Base-by-base conservation (phyloP, 2,329 filamentous ascomycete genomes). In the Blastomyces emzantsi region DNA sequence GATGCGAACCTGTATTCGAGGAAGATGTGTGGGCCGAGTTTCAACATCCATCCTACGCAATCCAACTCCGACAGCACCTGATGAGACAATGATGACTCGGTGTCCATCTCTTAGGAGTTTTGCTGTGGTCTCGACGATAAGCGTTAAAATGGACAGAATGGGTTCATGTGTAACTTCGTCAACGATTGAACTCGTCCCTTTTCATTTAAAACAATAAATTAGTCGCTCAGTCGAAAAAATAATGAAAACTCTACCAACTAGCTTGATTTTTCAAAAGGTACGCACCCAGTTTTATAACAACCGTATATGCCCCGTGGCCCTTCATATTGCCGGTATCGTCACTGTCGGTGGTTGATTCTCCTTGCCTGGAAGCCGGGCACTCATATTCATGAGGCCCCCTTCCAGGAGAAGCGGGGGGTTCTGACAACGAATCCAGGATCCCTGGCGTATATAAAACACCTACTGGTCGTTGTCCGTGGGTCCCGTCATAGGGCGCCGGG, bases 141-240 rank as follows among this genome's bases (percentile, higher is more conserved):
- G 81, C 65, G 90, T 92, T 63, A 99, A 81, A 69, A 92, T 96
- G 4, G 92, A 94, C 49, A 99, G 83, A 45, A 97, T 85, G 3
- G 94, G 94, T 73, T 97, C 90, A 78, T 96, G 94, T 28, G 90
- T 96, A 73, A 87, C 89, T 75, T 99, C 94, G 78, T 97, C 91
- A 68, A 99, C 92, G 69, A 99, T 97, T n/a, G 94, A 97, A 76
- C 92, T 97, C 57, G 94, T 97, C 71, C 94, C 94, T 99, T 69
- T 65, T 64, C 60, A 51, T 72, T 64, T 55, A 19, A 52, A 30
- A 6, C 17, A 47, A n/a, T 70, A 65, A 65, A 63, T 33, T 60
- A 62, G 58, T 67, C 65, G 22, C 19, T 47, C 15, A n/a, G 45
- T 7, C 17, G 52, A 61, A 49, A 49, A 17, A 45, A 47, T 19